Percentiles rank a stretch among this genome's conserved stretches.
Conservation (phyloP, 495 filamentous ascomycete species). For the Xylaria scruposa region DNA sequence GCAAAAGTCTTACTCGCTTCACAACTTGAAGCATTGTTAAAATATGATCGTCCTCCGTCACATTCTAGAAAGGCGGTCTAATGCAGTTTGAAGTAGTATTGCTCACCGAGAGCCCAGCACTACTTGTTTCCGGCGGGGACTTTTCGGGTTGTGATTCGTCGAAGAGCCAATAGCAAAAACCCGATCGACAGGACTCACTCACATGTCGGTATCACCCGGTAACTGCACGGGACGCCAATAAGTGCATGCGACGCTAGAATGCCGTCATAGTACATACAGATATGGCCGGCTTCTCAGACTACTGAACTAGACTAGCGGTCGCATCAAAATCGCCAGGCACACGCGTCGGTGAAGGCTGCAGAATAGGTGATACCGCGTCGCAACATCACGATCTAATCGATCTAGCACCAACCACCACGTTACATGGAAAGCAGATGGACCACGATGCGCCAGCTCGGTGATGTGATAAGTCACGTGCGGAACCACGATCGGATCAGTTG, state of each 20-base stretch:
- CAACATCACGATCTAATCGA: background rate
- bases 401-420: background rate
- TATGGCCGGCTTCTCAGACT: background rate
- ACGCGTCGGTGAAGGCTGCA: background rate
- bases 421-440: background rate
- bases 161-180: background rate
- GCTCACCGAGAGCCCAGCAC: background rate
- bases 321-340: background rate
- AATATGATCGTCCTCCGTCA: background rate
- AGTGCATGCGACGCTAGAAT: conserved; percentile 8
- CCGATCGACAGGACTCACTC: conserved; percentile 8
- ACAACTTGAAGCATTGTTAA: background rate
- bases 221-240: background rate
- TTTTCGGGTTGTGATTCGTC: background rate
- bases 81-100: background rate
- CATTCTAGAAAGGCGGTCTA: background rate
- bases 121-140: conserved; percentile 1
- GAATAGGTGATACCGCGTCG: background rate
- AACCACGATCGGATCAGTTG: conserved; percentile 10
- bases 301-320: background rate
- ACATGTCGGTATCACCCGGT: background rate
- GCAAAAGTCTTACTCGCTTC: background rate
- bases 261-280: conserved; percentile 19
- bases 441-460: background rate
- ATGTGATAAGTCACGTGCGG: conserved; percentile 5